Evolutionary conservation across 2,329 filamentous ascomycete species (phyloP), one percentile per base, ranked within the genome.

Genomic region (Ophiostoma pallidulum): DNA sequence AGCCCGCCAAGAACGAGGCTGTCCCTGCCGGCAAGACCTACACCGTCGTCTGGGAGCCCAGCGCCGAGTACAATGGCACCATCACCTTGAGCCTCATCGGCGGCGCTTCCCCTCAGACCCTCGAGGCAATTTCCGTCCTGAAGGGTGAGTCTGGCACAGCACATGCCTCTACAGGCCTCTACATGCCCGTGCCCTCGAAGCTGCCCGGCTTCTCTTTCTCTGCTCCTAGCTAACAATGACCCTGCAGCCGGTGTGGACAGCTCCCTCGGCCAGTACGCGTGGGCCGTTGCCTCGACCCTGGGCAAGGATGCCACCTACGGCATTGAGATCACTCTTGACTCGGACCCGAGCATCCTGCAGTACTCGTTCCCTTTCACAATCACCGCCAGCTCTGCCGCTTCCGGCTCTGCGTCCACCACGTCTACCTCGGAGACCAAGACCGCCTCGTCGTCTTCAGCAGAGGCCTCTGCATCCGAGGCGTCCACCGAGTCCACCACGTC

Each of bases 361-460:
- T 82, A 74, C 71, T 78, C 75, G 48, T 73, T 72, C 67, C 76
- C 76, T 56, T 83, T 83, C 69, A 57, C 66, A 58, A 77, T 79
- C 58, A 58, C 60, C 47, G 65, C 59, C 40, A 59, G 51, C 39
- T 19, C 40, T 12, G 28, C 18, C 40, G 18, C 35, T 2, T 43
- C 46, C 18, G 19, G 31, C 33, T 43, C 40, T 2, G 33, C 20
- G 12, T 49, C 47, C 43, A 36, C 54, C 47, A 28, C 54, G 42
- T 37, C 51, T 42, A 39, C 45, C 48, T 41, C 41, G 8, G 26
- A 38, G 18, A 13, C 28, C 16, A 5, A 12, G 16, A 8, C 16
- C 20, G 18, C 28, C 13, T n/a, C 28, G 4, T 28, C 41, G 9
- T 35, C 29, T 12, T 7, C 36, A 18, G 12, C 49, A 50, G 31